Percentiles rank a stretch among this genome's conserved stretches.
phyloP scores from a whole-genome alignment of 148 eudicot genomes.

The Persicaria tinctoria region DNA sequence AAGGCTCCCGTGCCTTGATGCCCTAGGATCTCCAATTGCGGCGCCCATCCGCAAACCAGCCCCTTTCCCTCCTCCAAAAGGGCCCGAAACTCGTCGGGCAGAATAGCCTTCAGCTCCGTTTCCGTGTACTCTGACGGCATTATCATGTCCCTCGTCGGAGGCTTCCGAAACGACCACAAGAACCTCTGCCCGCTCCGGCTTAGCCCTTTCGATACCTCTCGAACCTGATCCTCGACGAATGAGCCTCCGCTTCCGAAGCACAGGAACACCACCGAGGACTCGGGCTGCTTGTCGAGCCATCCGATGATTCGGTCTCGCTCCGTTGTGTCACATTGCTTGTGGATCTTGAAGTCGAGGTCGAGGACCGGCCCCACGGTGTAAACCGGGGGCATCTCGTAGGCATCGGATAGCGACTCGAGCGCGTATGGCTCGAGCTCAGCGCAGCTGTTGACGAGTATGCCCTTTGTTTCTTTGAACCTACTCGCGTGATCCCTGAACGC shows the following conservation, averaged over 20 bases:
- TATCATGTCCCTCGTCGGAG: not conserved
- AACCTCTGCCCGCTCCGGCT: conserved; percentile 17
- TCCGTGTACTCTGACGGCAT: not conserved
- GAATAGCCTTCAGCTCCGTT: conserved; percentile 2
- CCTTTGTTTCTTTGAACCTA: conserved; percentile 16
- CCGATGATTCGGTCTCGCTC: conserved; percentile 12
- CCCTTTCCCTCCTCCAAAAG: conserved; percentile 14
- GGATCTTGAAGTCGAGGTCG: not conserved
- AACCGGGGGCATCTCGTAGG: conserved; percentile 7
- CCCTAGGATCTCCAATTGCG: conserved; percentile 15
- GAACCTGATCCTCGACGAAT: conserved; percentile 9
- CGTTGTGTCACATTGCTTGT: not conserved
- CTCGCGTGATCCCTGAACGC: conserved; percentile 9
- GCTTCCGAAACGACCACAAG: conserved; percentile 23
- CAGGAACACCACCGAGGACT: conserved; percentile 18
- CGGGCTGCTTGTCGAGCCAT: conserved; percentile 19
- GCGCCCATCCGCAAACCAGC: conserved; percentile 13
- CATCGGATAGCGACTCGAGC: not conserved
- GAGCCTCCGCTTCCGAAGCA: conserved; percentile 22
- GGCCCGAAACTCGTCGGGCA: not conserved
- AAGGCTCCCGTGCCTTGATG: conserved; percentile 17
- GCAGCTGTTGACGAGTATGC: conserved; percentile 20
- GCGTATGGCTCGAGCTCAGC: conserved; percentile 21
- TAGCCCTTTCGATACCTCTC: conserved; percentile 13
- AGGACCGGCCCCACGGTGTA: conserved; percentile 15